A percentile compares a stretch with the other conserved stretches of the same genome.
Evolutionary conservation across 2,329 filamentous ascomycete species (phyloP).

Genomic region (Scytalidium sp.): DNA sequence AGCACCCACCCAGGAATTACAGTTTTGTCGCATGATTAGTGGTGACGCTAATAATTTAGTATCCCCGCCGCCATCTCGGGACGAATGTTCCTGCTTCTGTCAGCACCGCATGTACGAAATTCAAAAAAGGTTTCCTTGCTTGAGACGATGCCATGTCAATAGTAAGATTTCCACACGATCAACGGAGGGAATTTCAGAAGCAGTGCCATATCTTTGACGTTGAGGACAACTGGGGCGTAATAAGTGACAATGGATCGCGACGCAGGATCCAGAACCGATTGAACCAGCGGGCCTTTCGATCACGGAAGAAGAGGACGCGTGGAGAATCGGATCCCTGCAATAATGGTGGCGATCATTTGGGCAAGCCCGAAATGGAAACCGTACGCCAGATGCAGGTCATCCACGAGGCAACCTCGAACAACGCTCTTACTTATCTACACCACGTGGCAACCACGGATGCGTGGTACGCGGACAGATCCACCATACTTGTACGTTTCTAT

Average conservation of each 20-base stretch:
- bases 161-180: too few species aligned
- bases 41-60: too few species aligned
- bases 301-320: constrained; percentile 5
- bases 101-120: too few species aligned
- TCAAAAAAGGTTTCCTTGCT: too few species aligned
- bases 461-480: not conserved
- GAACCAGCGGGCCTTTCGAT: constrained; percentile 14
- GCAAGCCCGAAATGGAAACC: not conserved
- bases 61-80: too few species aligned
- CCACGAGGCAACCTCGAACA: not conserved
- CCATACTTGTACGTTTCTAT: not conserved
- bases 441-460: not conserved
- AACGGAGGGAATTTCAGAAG: not conserved
- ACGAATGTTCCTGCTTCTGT: too few species aligned
- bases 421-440: not conserved
- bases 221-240: constrained; percentile 17
- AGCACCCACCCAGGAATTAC: too few species aligned
- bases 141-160: too few species aligned
- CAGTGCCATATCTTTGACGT: not conserved
- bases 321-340: constrained; percentile 3
- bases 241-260: constrained; percentile 11
- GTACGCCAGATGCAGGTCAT: not conserved
- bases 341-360: not conserved
- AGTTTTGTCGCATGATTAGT: too few species aligned
- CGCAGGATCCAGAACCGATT: constrained; percentile 17